phyloP scores from a whole-genome alignment of 768 basidiomycete species.

The Sistotremastrum niveocremeum region DNA sequence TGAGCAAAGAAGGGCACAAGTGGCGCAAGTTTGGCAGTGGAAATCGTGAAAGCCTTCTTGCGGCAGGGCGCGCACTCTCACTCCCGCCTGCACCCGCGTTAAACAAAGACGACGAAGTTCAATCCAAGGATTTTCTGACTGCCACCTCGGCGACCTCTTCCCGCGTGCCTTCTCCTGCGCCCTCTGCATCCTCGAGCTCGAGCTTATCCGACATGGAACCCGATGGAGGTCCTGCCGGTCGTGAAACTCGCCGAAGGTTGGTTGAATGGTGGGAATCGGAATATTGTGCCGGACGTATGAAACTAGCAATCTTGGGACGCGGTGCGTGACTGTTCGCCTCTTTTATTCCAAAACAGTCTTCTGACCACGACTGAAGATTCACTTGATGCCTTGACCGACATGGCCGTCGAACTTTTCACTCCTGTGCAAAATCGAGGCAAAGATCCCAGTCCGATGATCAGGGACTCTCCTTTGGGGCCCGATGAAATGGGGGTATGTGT shows the following conservation, averaged over 20 bases:
- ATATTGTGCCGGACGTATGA: constrained; percentile 26
- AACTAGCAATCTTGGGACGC: constrained; percentile 21
- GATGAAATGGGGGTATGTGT: constrained; percentile 5
- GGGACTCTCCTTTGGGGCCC: constrained; percentile 4
- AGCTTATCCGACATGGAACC: constrained; percentile 17
- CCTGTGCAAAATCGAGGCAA: constrained; percentile 17
- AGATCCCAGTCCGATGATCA: constrained; percentile 12
- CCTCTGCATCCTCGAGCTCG: constrained; percentile 1
- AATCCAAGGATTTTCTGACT: not conserved
- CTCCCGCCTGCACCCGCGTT: too few species aligned
- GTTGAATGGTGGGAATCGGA: constrained; percentile 25
- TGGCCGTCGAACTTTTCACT: constrained; percentile 20
- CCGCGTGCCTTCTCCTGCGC: constrained; percentile 1
- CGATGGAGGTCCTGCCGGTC: constrained; percentile 25
- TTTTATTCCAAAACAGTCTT: not conserved
- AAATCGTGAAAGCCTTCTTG: constrained; percentile 21
- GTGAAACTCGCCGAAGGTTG: constrained; percentile 18
- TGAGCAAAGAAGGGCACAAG: constrained; percentile 24
- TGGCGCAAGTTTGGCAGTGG: constrained; percentile 38
- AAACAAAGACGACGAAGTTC: not conserved
- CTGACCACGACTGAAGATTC: constrained; percentile 12
- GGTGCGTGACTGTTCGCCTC: constrained; percentile 9
- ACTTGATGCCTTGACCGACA: constrained; percentile 19
- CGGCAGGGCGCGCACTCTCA: constrained; percentile 3
- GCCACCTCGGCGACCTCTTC: not conserved